These are phyloP conservation scores for Carex sylvatica DNA, from an alignment of 202 grass and related monocot species.

Conservation along the genomic window DNA sequence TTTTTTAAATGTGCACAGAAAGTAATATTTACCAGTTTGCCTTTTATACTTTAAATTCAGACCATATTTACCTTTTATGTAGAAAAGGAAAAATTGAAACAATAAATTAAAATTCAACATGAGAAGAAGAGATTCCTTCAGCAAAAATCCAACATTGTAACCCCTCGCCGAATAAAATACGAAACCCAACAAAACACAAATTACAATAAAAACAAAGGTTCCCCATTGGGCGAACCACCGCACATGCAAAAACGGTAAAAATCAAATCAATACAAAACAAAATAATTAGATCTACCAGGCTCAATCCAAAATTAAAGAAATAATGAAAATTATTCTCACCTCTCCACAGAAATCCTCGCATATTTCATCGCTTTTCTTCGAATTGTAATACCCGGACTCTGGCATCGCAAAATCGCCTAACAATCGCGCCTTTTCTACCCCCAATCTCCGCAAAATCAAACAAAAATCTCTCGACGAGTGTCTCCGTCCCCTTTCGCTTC, in stretches of 20 bases:
- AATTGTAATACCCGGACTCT: conserved; percentile 59
- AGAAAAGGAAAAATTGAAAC: not conserved
- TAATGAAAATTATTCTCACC: conserved; percentile 44
- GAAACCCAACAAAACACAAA: not conserved
- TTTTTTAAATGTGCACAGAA: not conserved
- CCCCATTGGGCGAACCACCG: conserved; percentile 16
- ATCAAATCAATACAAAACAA: conserved; percentile 20
- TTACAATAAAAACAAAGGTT: conserved; percentile 17
- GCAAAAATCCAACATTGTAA: conserved; percentile 23
- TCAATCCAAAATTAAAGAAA: not conserved
- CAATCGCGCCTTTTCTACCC: not conserved
- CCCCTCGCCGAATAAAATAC: not conserved
- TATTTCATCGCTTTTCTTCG: conserved; percentile 90
- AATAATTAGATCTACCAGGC: conserved; percentile 6
- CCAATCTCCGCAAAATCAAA: conserved; percentile 13
- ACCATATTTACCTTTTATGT: not conserved
- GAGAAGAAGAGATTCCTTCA: not conserved
- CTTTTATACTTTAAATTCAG: not conserved
- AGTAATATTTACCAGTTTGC: not conserved
- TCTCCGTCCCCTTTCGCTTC: not conserved
- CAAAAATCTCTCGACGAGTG: not conserved
- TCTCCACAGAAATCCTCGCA: conserved; percentile 77
- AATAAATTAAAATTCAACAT: not conserved
- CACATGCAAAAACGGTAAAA: conserved; percentile 21
- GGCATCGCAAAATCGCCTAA: conserved; percentile 50